A percentile compares a stretch with the other conserved stretches of the same genome.
phyloP scores from a whole-genome alignment of 2,329 filamentous ascomycete species.

The Ophiostoma quercus region DNA sequence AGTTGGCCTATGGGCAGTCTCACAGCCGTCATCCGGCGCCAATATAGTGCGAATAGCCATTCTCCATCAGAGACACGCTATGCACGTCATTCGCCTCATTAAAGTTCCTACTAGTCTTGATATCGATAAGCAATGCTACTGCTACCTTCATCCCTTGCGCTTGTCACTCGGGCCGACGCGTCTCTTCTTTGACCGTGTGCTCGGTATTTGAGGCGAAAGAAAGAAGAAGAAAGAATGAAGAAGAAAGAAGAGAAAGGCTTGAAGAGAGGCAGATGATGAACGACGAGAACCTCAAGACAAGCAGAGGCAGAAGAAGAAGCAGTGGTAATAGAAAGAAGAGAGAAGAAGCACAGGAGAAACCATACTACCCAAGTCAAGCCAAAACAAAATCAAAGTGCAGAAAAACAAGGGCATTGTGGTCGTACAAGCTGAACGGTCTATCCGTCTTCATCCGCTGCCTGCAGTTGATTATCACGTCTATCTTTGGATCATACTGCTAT shows the following conservation, averaged over 20 bases:
- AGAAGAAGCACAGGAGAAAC: neutral
- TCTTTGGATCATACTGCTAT: too few species aligned
- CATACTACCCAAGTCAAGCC: too few species aligned
- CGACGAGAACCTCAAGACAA: neutral
- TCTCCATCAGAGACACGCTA: neutral
- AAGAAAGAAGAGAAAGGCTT: too few species aligned
- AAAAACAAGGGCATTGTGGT: too few species aligned
- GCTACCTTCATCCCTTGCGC: constrained; percentile 6
- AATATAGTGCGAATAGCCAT: neutral
- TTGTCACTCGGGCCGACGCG: constrained; percentile 8
- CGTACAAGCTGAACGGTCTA: too few species aligned
- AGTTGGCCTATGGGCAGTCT: too few species aligned
- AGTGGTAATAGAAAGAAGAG: too few species aligned
- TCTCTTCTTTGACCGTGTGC: neutral
- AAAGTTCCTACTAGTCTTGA: neutral
- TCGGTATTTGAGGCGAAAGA: neutral
- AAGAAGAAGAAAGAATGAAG: neutral
- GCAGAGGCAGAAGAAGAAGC: too few species aligned
- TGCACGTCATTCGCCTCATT: neutral
- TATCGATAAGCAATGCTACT: neutral
- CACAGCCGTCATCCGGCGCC: neutral
- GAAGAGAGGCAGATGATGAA: neutral
- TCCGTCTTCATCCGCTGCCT: too few species aligned
- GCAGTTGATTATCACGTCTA: too few species aligned
- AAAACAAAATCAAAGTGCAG: too few species aligned